Percentiles rank a stretch among this genome's conserved stretches.
Evolutionary conservation across 2,329 filamentous ascomycete species (phyloP).

Genomic region (Cordyceps cateniannulata): DNA sequence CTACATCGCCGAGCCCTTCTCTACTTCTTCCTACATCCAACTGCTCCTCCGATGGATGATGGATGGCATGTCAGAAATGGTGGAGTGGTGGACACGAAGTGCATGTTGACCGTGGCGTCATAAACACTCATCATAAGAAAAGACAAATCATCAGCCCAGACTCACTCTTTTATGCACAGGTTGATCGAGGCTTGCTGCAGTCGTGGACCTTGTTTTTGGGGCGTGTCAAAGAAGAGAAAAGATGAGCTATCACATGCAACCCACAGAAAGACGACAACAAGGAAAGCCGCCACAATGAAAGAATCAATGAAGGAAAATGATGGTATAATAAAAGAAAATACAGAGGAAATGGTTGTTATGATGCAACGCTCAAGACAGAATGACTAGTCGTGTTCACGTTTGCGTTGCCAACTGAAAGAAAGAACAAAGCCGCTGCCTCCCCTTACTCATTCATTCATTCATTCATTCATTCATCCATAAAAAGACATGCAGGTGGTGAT

Average conservation of each 20-base stretch:
- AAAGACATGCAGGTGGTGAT: conserved; percentile 8
- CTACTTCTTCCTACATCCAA: too few species aligned
- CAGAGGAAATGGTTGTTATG: not conserved
- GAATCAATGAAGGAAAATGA: not conserved
- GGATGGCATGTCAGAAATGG: not conserved
- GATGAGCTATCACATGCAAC: conserved; percentile 6
- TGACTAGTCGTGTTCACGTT: conserved; percentile 4
- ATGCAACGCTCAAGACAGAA: not conserved
- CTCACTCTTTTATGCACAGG: not conserved
- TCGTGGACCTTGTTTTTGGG: not conserved
- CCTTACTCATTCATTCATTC: not conserved
- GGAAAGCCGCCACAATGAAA: not conserved
- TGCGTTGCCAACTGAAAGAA: not conserved
- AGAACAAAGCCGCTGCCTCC: conserved; percentile 2
- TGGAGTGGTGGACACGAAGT: not conserved
- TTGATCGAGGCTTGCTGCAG: not conserved
- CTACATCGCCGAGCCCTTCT: too few species aligned
- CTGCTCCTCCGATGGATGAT: not conserved
- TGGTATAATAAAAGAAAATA: not conserved
- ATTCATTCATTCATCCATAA: not conserved
- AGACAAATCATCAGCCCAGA: not conserved
- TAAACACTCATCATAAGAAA: not conserved
- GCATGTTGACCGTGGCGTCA: not conserved
- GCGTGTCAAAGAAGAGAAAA: not conserved
- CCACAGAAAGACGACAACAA: not conserved